These are phyloP conservation scores for Volvox carteri DNA, from an alignment of 163 green algal species.

Conservation along the genomic window DNA sequence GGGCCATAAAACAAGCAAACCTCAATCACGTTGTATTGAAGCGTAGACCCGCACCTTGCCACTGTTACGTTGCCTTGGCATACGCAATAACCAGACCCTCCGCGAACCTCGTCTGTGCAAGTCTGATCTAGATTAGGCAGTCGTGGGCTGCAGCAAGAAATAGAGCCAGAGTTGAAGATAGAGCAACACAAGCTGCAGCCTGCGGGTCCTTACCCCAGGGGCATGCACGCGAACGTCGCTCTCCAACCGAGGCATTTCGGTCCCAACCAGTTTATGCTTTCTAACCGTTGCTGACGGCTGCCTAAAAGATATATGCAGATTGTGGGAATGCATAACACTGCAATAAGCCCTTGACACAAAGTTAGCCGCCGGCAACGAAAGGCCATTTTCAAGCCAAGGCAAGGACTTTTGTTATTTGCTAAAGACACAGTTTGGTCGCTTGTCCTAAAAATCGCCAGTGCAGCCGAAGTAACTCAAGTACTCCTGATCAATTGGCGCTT, in stretches of 20 bases:
- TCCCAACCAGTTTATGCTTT: neutral
- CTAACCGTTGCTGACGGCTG: neutral
- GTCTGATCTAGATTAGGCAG: neutral
- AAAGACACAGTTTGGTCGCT: no score
- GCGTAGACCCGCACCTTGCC: neutral
- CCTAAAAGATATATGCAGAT: constrained; percentile 4
- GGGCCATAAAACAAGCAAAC: no score
- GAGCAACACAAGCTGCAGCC: neutral
- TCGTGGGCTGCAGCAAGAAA: neutral
- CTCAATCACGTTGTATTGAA: neutral
- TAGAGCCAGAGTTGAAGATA: neutral
- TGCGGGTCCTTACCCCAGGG: neutral
- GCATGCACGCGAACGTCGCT: neutral
- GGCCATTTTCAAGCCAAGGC: neutral
- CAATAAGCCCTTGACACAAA: neutral
- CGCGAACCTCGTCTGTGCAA: neutral
- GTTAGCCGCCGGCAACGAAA: neutral
- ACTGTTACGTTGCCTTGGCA: constrained; percentile 28
- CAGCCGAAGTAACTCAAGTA: no score
- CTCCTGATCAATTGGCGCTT: no score
- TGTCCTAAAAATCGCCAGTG: no score
- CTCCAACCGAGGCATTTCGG: neutral
- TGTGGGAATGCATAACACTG: neutral
- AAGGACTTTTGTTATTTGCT: no score
- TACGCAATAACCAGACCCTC: constrained; percentile 26